Evolutionary conservation across 176 grass and related monocot species (phyloP).

Genomic region (Otatea glauca): DNA sequence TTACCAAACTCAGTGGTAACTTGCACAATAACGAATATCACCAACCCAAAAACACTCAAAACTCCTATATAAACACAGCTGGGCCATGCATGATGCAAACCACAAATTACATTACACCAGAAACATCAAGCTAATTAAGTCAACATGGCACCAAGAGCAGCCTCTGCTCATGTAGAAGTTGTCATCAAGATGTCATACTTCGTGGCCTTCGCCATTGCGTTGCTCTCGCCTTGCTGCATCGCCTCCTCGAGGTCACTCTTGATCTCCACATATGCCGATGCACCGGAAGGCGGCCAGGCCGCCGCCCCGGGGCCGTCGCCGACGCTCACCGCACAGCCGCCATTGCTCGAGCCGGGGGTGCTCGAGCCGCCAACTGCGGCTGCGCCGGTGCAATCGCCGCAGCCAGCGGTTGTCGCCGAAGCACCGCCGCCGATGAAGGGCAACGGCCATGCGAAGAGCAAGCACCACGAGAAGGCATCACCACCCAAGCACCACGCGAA

Average conservation of each 20-base stretch:
- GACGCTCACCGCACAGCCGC: neutral
- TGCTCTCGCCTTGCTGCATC: conserved; percentile 23
- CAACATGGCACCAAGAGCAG: conserved; percentile 28
- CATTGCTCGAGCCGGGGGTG: neutral
- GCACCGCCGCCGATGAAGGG: neutral
- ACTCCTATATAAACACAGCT: conserved; percentile 18
- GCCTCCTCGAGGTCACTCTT: conserved; percentile 24
- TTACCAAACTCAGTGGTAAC: conserved; percentile 28
- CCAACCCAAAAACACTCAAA: neutral
- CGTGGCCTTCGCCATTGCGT: conserved; percentile 10
- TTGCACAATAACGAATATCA: neutral
- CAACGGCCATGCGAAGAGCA: neutral
- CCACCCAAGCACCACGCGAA: conserved; percentile 2
- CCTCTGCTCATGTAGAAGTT: neutral
- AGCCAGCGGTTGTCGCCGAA: too few relatives aligned
- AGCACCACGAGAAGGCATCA: conserved; percentile 26
- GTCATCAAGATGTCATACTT: neutral
- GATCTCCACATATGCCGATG: neutral
- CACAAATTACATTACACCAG: neutral
- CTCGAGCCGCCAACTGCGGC: neutral
- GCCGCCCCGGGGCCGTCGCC: neutral
- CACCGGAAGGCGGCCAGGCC: conserved; percentile 9
- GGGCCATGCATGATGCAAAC: conserved; percentile 11
- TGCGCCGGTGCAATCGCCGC: neutral
- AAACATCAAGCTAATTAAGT: neutral